Evolutionary conservation across 306 rosid species (phyloP).

Genomic region (Rosa chinensis): DNA sequence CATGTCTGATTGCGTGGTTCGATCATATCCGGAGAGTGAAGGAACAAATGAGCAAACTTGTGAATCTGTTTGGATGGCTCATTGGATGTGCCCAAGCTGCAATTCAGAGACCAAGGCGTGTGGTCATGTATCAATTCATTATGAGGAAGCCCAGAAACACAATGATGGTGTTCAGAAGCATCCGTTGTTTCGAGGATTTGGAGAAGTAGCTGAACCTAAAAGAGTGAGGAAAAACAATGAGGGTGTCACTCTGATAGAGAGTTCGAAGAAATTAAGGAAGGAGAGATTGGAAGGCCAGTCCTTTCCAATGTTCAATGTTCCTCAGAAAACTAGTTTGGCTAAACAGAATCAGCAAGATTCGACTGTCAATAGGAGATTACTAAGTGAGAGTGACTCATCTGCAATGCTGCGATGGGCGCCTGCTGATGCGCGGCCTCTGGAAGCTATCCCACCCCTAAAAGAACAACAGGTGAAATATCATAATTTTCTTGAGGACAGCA

Average conservation of each 20-base stretch:
- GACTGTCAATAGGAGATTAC: conserved; percentile 28
- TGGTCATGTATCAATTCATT: conserved; percentile 25
- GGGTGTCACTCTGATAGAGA: conserved; percentile 23
- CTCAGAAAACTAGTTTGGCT: conserved; percentile 37
- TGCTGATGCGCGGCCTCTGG: conserved; percentile 34
- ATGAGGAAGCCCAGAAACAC: conserved; percentile 42
- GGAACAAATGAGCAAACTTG: conserved; percentile 35
- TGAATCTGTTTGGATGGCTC: conserved; percentile 71
- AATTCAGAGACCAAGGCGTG: conserved; percentile 40
- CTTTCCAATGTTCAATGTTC: conserved; percentile 49
- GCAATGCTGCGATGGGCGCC: conserved; percentile 31
- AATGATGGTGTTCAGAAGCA: conserved; percentile 35
- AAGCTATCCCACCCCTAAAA: conserved; percentile 15
- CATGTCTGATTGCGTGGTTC: conserved; percentile 50
- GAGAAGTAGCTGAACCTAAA: conserved; percentile 42
- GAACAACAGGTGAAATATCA: conserved; percentile 34
- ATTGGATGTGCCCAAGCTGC: conserved; percentile 48
- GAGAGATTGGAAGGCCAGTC: conserved; percentile 39
- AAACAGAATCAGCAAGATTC: conserved; percentile 29
- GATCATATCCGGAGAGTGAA: conserved; percentile 32
- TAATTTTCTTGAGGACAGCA: conserved; percentile 34
- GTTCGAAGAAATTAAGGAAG: conserved; percentile 32
- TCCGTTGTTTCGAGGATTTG: conserved; percentile 27
- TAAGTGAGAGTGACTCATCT: conserved; percentile 28
- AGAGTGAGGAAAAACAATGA: conserved; percentile 26